Percentiles rank a stretch among this genome's conserved stretches.
These are phyloP conservation scores for Pleoardoris graminearum DNA, from an alignment of 2,329 filamentous ascomycete species.

Conservation along the genomic window DNA sequence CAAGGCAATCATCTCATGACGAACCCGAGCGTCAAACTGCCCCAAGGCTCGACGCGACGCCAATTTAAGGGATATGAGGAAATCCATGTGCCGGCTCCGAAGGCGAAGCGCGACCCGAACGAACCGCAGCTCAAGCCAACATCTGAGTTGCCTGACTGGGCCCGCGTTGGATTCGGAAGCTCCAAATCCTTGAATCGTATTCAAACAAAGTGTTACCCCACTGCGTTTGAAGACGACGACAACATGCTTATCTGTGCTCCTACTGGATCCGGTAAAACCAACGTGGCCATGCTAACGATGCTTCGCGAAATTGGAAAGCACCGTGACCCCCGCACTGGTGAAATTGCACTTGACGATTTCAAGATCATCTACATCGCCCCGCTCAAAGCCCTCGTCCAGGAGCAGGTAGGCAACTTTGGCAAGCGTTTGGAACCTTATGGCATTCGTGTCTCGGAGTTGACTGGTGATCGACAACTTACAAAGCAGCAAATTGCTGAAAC, in stretches of 20 bases:
- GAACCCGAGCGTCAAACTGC: slow-evolving; percentile 92
- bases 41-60: slow-evolving; percentile 91
- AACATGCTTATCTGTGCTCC: slow-evolving; percentile 98
- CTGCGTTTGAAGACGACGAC: slow-evolving; percentile 89
- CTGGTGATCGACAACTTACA: slow-evolving; percentile 94
- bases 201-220: slow-evolving; percentile 89
- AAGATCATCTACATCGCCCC: slow-evolving; percentile 99
- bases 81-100: slow-evolving; percentile 93
- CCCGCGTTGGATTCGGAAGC: slow-evolving; percentile 79
- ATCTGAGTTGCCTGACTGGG: slow-evolving; percentile 89
- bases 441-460: slow-evolving; percentile 91
- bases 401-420: slow-evolving; percentile 97
- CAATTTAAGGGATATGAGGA: slow-evolving; percentile 99
- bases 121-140: slow-evolving; percentile 79
- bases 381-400: slow-evolving; percentile 91
- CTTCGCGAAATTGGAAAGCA: slow-evolving; percentile 96
- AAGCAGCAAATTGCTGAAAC: slow-evolving; percentile 98
- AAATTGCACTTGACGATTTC: slow-evolving; percentile 93
- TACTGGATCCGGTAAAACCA: slow-evolving; percentile 96
- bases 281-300: slow-evolving; percentile 96
- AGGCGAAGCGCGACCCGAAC: slow-evolving; percentile 78
- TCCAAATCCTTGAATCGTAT: slow-evolving; percentile 91
- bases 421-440: slow-evolving; percentile 88
- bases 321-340: slow-evolving; percentile 82
- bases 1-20: slow-evolving; percentile 99